Base-by-base conservation (phyloP, 495 filamentous ascomycete species). In the Baudoinia panamericana region DNA sequence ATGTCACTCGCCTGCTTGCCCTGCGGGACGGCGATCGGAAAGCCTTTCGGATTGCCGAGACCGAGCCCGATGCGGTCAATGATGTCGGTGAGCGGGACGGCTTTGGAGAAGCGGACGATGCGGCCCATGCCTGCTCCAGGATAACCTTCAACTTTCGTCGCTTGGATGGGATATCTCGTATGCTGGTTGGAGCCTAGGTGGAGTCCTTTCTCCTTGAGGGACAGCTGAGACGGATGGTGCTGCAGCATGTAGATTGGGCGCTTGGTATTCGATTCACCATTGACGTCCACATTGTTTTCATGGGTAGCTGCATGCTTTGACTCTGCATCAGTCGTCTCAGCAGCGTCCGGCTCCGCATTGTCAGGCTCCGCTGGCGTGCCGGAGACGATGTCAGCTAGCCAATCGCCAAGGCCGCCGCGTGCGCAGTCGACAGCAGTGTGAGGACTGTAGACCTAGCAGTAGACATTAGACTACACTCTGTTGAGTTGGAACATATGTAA, bases 391-490 rank as follows among this genome's bases (percentile, higher is more conserved):
- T 93, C 81, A 35, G 82, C 86, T 15, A 97, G 79, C 90, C 90
- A 97, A 63, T 95, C 85, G 43, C 82, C 87, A 44, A 96, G 70
- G 17, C 90, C 90, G 12, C 78, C 81, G 5, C 78, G 75, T 0
- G 82, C 82, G 19, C 86, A 84, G 63, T 97, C 90, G 37, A 95
- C 73, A 2, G 90, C 87, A 0, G 88, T 96, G 55, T 97, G 90
- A 0, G 90, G 90, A 37, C 78, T 84, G 64, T 97, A 97, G 43
- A 96, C 64, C 64, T 67, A 36, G 24, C 12, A 39, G 43, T 26
- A n/a, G n/a, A n/a, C n/a, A n/a, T n/a, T n/a, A n/a, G n/a, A n/a
- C n/a, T n/a, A 53, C 12, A 13, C 20, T 43, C 19, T 45, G 36
- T 4, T 13, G 15, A 15, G 12, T 9, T 7, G 6, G 30, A 33